Base-by-base conservation (phyloP, 768 basidiomycete species). In the Boletus eberwhitei region DNA sequence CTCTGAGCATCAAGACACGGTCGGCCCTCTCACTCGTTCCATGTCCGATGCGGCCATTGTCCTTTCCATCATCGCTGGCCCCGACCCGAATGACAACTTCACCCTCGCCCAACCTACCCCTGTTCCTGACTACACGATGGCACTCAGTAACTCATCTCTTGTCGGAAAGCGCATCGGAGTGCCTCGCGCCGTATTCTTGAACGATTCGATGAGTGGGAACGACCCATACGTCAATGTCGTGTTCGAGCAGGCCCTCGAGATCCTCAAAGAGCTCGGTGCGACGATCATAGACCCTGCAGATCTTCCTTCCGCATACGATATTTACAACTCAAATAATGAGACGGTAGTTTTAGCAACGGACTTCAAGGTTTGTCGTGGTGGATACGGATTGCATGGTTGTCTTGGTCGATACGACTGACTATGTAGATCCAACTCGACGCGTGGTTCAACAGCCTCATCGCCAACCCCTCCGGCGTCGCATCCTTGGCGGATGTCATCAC, bases 261-360 rank as follows among this genome's bases (percentile, higher is more conserved):
- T 67, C 2, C 64, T 79, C 32, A 61, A 67, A 22, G 48, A 50
- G 1, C 71, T 79, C 5, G 79, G 78, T 12, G 78, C 78, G 19
- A 74, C 77, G 1, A 71, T 87, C 14, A 74, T 87, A 4, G 85
- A 88, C 61, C 83, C 85, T 1, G 82, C 84, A 3, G 81, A 86
- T 62, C 64, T 87, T 24, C 83, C 84, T 0, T 79, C 79, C 26
- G 80, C 79, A 3, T 73, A 77, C 1, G 82, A 82, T 50, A 75
- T 83, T 12, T 59, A 74, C 19, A 55, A 59, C 3, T 79, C 79
- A 0, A 75, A 76, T 14, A 82, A 83, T 52, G 84, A 87, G 64
- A 79, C 73, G 0, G 65, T 81, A 16, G 85, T 86, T 3, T 57
- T 83, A n/a, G 60, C 73, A 12, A 70, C 74, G 0, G 84, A 87